These are phyloP conservation scores for Penicillium expansum DNA, from an alignment of 2,329 filamentous ascomycete species.

Conservation along the genomic window DNA sequence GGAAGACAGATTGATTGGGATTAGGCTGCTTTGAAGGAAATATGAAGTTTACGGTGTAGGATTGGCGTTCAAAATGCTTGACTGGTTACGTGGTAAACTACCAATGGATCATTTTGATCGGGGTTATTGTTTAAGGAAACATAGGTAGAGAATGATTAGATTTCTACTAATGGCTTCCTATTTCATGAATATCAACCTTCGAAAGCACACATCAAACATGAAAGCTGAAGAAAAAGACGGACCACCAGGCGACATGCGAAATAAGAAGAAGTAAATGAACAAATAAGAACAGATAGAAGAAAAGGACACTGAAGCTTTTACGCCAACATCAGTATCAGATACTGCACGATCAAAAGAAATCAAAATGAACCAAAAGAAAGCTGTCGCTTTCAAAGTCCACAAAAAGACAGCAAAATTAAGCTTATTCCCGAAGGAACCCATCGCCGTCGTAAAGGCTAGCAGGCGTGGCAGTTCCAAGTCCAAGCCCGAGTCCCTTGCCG, in stretches of 20 bases:
- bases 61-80: constrained; percentile 2
- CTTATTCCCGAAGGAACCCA: constrained; percentile 38
- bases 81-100: neutral
- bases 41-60: neutral
- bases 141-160: constrained; percentile 2
- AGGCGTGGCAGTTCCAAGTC: constrained; percentile 39
- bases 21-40: neutral
- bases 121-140: neutral
- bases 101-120: neutral
- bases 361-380: neutral
- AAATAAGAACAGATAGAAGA: neutral
- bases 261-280: neutral
- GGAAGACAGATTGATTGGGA: constrained; percentile 42
- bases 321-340: neutral
- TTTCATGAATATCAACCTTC: constrained; percentile 13
- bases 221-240: neutral
- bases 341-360: neutral
- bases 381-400: neutral
- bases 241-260: constrained; percentile 7
- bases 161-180: constrained; percentile 23
- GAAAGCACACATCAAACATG: constrained; percentile 9
- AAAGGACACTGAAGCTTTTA: neutral
- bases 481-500: constrained; percentile 28
- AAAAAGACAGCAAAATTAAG: constrained; percentile 1
- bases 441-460: constrained; percentile 48